phyloP scores from a whole-genome alignment of 1,284 basidiomycete species.

The Takashimella tepidaria region DNA sequence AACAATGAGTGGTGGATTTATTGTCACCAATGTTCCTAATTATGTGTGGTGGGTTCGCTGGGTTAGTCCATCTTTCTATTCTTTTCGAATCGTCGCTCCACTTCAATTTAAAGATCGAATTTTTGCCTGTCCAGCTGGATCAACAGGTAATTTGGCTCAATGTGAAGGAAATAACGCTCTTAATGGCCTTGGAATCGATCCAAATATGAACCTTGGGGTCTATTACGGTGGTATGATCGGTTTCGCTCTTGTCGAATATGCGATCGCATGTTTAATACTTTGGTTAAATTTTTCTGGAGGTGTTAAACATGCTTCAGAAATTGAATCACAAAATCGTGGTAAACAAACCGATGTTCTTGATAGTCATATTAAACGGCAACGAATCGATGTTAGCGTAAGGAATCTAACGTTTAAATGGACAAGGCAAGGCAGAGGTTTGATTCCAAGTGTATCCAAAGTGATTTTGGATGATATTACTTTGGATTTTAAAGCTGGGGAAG shows the following conservation, averaged over 20 bases:
- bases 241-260: slow-evolving; percentile 39
- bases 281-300: slow-evolving; percentile 47
- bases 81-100: slow-evolving; percentile 44
- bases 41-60: slow-evolving; percentile 50
- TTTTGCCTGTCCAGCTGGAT: slow-evolving; percentile 47
- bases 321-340: slow-evolving; percentile 39
- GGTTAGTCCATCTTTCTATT: slow-evolving; percentile 42
- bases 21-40: slow-evolving; percentile 45
- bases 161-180: slow-evolving; percentile 50
- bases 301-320: slow-evolving; percentile 47
- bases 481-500: slow-evolving; percentile 49
- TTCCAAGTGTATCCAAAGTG: slow-evolving; percentile 32
- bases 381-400: slow-evolving; percentile 43
- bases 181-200: slow-evolving; percentile 42
- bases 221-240: slow-evolving; percentile 49
- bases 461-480: slow-evolving; percentile 50
- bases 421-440: slow-evolving; percentile 23
- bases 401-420: slow-evolving; percentile 41
- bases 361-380: slow-evolving; percentile 44
- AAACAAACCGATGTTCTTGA: slow-evolving; percentile 42
- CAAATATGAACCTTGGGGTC: slow-evolving; percentile 40
- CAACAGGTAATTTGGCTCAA: slow-evolving; percentile 41
- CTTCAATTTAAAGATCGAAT: slow-evolving; percentile 46
- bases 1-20: slow-evolving; percentile 39
- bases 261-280: slow-evolving; percentile 43